These are phyloP conservation scores for Colletotrichum sp. DNA, from an alignment of 2,329 filamentous ascomycete genomes.

Conservation along the genomic window DNA sequence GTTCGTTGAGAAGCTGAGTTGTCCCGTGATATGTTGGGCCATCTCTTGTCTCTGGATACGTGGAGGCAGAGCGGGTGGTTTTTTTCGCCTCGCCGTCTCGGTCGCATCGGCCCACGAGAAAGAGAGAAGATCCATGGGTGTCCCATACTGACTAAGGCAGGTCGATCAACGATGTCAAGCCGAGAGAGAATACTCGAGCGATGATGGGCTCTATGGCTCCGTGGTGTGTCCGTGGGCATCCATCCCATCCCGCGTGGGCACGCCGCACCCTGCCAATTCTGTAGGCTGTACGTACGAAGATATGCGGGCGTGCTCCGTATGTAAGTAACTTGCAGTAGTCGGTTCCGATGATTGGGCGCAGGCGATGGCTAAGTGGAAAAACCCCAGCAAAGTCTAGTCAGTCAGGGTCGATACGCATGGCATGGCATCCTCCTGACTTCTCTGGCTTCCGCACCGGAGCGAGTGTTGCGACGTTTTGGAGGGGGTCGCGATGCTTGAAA, in stretches of 20 bases:
- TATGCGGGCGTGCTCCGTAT: constrained; percentile 13
- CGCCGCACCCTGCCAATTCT: constrained; percentile 5
- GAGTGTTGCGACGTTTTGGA: neutral
- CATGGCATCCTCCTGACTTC: neutral
- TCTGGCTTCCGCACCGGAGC: neutral
- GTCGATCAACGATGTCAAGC: neutral
- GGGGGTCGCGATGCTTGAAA: neutral
- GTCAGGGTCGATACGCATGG: neutral
- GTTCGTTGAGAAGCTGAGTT: neutral
- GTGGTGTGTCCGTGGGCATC: neutral
- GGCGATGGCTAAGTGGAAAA: neutral
- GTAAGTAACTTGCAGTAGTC: constrained; percentile 18
- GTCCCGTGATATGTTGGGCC: neutral
- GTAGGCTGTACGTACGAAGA: constrained; percentile 9
- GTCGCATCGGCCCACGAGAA: constrained; percentile 2
- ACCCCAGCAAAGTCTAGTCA: neutral
- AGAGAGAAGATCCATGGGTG: neutral
- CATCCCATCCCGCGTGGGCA: neutral
- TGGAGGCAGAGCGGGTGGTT: neutral
- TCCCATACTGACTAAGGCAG: neutral
- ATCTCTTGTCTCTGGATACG: neutral
- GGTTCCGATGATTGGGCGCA: neutral
- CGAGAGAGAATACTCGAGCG: neutral
- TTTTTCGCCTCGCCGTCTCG: neutral
- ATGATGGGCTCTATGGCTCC: neutral